A percentile compares a stretch with the other conserved stretches of the same genome.
phyloP scores from a whole-genome alignment of 768 basidiomycete species.

The Wakefieldia striispora region DNA sequence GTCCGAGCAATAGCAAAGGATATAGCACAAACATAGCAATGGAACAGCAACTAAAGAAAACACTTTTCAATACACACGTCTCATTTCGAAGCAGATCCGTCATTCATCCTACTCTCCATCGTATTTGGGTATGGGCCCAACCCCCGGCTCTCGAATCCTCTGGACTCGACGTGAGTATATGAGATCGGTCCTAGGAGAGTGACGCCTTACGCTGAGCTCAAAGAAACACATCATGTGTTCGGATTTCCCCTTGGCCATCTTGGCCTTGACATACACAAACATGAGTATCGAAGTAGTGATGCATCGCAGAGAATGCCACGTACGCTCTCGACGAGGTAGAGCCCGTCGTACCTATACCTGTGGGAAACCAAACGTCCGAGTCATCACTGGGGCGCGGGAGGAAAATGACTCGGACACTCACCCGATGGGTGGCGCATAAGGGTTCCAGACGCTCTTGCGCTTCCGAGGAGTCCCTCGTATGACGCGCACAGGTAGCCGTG shows the following conservation, averaged over 20 bases:
- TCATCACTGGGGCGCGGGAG: background rate
- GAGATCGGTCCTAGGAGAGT: too few relatives aligned
- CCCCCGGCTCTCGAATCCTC: too few relatives aligned
- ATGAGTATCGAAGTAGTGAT: background rate
- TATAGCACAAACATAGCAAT: too few relatives aligned
- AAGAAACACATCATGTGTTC: slow-evolving; percentile 20
- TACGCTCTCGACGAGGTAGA: slow-evolving; percentile 29
- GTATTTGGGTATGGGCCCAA: too few relatives aligned
- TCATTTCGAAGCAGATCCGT: too few relatives aligned
- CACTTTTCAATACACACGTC: too few relatives aligned
- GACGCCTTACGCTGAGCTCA: too few relatives aligned
- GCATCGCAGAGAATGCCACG: background rate
- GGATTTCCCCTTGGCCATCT: slow-evolving; percentile 14
- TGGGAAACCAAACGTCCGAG: background rate
- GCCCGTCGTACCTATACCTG: slow-evolving; percentile 34
- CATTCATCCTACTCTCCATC: too few relatives aligned
- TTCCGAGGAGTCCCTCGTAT: slow-evolving; percentile 38
- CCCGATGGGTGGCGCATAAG: slow-evolving; percentile 14
- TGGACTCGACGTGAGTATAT: too few relatives aligned
- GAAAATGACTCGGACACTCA: too few relatives aligned
- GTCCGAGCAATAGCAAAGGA: too few relatives aligned
- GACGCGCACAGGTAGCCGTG: slow-evolving; percentile 36
- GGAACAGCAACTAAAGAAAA: too few relatives aligned
- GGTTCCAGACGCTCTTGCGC: background rate
- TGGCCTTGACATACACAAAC: slow-evolving; percentile 10